Evolutionary conservation across 257 asterid species (phyloP).

Genomic region (Petrea volubilis): DNA sequence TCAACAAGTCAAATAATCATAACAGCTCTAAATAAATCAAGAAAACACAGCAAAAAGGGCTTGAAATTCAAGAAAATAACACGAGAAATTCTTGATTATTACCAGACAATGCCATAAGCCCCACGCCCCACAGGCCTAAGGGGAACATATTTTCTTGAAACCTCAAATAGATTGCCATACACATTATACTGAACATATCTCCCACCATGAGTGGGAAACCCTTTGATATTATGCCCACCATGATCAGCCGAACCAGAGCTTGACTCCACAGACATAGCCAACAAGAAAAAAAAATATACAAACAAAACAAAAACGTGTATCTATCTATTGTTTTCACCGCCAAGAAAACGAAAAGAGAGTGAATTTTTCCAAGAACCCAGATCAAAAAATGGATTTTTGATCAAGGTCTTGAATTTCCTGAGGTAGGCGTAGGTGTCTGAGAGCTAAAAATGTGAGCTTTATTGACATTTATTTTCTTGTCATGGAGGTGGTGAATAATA

Average conservation of each 20-base stretch:
- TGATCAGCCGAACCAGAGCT: constrained; percentile 67
- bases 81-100: background rate
- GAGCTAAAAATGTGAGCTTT: constrained; percentile 26
- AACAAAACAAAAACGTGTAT: background rate
- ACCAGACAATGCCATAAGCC: constrained; percentile 87
- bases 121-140: constrained; percentile 85
- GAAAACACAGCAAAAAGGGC: background rate
- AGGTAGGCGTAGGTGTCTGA: constrained; percentile 37
- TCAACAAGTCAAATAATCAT: background rate
- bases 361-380: constrained; percentile 16
- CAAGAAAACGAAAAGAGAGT: background rate
- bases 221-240: constrained; percentile 58
- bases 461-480: constrained; percentile 31
- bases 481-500: constrained; percentile 19
- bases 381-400: background rate
- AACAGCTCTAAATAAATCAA: background rate
- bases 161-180: constrained; percentile 77
- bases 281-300: background rate
- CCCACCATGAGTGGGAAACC: constrained; percentile 71
- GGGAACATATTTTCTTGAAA: constrained; percentile 69
- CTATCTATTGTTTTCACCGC: no score
- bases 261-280: constrained; percentile 55
- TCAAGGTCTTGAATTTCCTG: constrained; percentile 8
- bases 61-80: background rate
- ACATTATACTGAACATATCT: constrained; percentile 75